A percentile compares a stretch with the other conserved stretches of the same genome.
Evolutionary conservation across 2,329 filamentous ascomycete species (phyloP).

Genomic region (Plenodomus biglobosus): DNA sequence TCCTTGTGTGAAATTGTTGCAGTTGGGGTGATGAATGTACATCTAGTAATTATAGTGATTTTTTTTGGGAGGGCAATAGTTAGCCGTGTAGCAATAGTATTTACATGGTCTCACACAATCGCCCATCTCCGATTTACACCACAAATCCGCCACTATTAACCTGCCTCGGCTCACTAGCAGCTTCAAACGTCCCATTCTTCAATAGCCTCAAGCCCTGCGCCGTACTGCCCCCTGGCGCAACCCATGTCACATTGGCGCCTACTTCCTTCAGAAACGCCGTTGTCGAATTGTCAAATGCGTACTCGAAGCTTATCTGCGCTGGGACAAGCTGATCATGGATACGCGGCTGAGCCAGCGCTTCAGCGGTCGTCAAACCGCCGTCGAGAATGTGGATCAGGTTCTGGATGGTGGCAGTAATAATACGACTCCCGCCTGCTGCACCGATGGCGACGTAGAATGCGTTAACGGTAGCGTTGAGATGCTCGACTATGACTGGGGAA

Average conservation of each 20-base stretch:
- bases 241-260: conserved; percentile 73
- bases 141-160: conserved; percentile 67
- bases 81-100: too few species aligned
- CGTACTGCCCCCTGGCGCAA: conserved; percentile 63
- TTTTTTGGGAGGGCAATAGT: too few species aligned
- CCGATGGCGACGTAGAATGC: conserved; percentile 68
- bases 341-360: conserved; percentile 67
- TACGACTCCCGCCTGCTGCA: conserved; percentile 78
- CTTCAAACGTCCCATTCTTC: conserved; percentile 71
- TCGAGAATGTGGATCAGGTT: conserved; percentile 74
- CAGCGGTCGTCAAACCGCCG: conserved; percentile 58
- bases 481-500: conserved; percentile 74
- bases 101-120: too few species aligned
- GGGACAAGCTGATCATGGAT: conserved; percentile 83
- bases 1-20: too few species aligned
- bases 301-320: conserved; percentile 68
- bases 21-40: too few species aligned
- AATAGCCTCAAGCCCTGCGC: conserved; percentile 69
- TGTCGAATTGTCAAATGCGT: conserved; percentile 65
- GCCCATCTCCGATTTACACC: too few species aligned
- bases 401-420: conserved; percentile 78
- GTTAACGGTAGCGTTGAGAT: conserved; percentile 54
- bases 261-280: conserved; percentile 62
- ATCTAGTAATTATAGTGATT: too few species aligned
- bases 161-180: conserved; percentile 75